These are phyloP conservation scores for Pueraria montana DNA, from an alignment of 306 rosid genomes.

Conservation along the genomic window DNA sequence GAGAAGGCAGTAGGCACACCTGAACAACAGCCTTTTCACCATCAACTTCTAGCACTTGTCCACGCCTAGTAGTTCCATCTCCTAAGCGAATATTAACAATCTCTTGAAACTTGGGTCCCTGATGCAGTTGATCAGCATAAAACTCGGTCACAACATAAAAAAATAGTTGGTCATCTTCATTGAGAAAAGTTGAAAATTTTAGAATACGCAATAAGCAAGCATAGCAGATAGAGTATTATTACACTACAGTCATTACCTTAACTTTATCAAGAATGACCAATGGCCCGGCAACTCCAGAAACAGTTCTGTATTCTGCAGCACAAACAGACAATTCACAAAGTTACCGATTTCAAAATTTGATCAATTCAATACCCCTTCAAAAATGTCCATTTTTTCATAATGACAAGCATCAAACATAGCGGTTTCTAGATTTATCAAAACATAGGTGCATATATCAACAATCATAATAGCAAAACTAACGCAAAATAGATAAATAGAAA, in stretches of 20 bases:
- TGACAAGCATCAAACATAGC: neutral
- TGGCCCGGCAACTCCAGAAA: conserved; percentile 99
- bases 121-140: conserved; percentile 44
- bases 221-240: neutral
- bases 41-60: conserved; percentile 97
- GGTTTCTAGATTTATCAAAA: neutral
- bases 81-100: conserved; percentile 98
- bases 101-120: conserved; percentile 99
- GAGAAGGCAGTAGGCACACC: conserved; percentile 52
- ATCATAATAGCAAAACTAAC: neutral
- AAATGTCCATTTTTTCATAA: neutral
- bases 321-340: conserved; percentile 22
- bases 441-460: conserved; percentile 1
- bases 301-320: conserved; percentile 94
- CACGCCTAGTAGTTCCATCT: conserved; percentile 89
- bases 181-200: conserved; percentile 39
- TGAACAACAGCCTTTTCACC: conserved; percentile 98
- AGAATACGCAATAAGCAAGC: neutral
- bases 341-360: conserved; percentile 17
- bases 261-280: conserved; percentile 98
- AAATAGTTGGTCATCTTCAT: neutral
- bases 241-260: conserved; percentile 62
- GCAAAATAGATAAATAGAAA: conserved; percentile 14
- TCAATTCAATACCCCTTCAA: conserved; percentile 28
- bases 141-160: conserved; percentile 34